Conservation (phyloP, 2,329 filamentous ascomycete species). For the Podosphaera fusca region DNA sequence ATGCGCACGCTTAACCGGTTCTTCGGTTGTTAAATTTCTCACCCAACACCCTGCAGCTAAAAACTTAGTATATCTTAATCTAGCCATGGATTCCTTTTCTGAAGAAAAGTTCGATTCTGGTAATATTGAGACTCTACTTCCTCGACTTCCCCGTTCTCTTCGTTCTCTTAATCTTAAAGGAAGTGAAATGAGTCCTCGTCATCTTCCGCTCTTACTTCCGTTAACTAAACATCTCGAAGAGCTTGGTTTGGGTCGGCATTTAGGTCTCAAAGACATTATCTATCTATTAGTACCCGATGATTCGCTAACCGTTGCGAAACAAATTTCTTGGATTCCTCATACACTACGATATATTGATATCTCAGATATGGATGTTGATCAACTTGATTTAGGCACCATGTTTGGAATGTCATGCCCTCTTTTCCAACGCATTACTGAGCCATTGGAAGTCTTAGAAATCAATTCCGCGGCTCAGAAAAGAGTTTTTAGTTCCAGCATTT, state of each 20-base stretch:
- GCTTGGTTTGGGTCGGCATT: conserved; percentile 45
- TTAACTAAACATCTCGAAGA: conserved; percentile 55
- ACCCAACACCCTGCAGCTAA: conserved; percentile 45
- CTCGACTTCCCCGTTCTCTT: conserved; percentile 39
- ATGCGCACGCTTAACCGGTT: conserved; percentile 45
- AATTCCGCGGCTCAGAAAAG: conserved; percentile 45
- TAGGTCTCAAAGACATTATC: conserved; percentile 37
- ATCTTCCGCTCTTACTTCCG: conserved; percentile 38
- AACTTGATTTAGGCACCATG: conserved; percentile 32
- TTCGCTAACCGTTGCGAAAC: conserved; percentile 11
- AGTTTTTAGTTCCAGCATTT: conserved; percentile 20
- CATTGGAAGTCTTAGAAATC: conserved; percentile 56
- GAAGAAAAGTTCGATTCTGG: conserved; percentile 46
- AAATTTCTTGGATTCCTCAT: conserved; percentile 27
- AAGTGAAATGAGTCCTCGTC: conserved; percentile 40
- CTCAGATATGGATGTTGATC: conserved; percentile 40
- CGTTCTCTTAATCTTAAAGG: conserved; percentile 57
- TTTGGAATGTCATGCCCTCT: conserved; percentile 29
- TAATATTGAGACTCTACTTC: conserved; percentile 41
- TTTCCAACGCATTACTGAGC: conserved; percentile 34
- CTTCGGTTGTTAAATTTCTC: conserved; percentile 46
- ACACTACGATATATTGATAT: conserved; percentile 55
- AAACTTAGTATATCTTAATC: conserved; percentile 46
- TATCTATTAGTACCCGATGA: conserved; percentile 11
- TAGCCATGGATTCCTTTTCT: conserved; percentile 48